Conservation (phyloP, 2,329 filamentous ascomycete species). For the Hymenoscyphus linearis region DNA sequence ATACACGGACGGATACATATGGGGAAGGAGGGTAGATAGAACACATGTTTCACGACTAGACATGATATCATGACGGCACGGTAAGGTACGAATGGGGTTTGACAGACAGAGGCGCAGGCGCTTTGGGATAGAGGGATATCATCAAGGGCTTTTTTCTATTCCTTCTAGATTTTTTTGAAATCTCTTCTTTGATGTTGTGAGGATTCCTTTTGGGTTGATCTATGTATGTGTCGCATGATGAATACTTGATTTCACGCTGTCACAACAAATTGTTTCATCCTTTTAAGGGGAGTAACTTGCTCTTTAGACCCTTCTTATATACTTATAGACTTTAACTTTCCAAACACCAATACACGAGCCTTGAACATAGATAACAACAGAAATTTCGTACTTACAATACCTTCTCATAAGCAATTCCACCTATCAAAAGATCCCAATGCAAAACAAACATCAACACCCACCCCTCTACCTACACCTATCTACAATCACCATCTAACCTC, state of each 20-base stretch:
- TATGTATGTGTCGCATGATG: no score
- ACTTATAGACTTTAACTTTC: background rate
- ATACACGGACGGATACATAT: background rate
- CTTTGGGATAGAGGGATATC: background rate
- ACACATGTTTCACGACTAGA: slow-evolving; percentile 3
- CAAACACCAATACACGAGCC: background rate
- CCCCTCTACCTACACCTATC: no score
- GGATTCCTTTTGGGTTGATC: no score
- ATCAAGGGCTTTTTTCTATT: background rate
- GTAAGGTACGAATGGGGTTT: background rate
- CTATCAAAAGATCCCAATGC: background rate
- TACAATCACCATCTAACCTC: no score
- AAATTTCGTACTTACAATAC: no score
- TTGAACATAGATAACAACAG: no score
- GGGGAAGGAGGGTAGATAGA: background rate
- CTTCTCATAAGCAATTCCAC: background rate
- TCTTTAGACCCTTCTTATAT: background rate
- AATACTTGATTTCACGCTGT: no score
- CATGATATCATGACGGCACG: no score
- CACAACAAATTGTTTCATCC: no score
- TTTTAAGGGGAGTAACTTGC: background rate
- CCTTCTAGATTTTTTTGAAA: no score
- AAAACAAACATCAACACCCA: background rate
- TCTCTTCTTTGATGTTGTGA: no score
- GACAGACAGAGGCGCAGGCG: background rate